These are phyloP conservation scores for Akanthomyces lecanii DNA, from an alignment of 2,329 filamentous ascomycete species.

Conservation along the genomic window DNA sequence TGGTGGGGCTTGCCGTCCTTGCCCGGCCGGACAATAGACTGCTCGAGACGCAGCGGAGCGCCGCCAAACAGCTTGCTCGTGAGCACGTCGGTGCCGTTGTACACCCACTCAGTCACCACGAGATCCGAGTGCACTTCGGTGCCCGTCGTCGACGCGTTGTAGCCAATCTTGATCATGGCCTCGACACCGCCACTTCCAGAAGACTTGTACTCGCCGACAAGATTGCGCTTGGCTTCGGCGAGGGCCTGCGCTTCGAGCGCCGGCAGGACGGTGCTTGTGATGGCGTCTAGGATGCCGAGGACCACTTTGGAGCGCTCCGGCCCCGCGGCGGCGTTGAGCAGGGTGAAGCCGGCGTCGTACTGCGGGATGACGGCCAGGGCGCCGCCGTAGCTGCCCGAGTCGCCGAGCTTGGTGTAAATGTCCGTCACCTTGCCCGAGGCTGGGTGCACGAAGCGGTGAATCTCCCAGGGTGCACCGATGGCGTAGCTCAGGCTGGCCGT, in stretches of 20 bases:
- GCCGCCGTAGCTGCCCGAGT: constrained; percentile 28
- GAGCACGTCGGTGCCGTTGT: constrained; percentile 20
- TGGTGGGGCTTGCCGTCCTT: not conserved
- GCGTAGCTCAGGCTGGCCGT: constrained; percentile 36
- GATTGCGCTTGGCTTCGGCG: constrained; percentile 16
- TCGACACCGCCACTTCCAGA: constrained; percentile 3
- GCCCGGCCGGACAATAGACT: not conserved
- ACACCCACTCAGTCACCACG: constrained; percentile 16
- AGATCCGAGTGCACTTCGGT: constrained; percentile 14
- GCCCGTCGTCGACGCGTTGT: constrained; percentile 14
- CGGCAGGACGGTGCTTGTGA: constrained; percentile 16
- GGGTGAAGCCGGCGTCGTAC: constrained; percentile 37
- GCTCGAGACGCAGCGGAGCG: not conserved
- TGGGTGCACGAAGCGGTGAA: constrained; percentile 31
- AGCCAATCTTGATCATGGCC: constrained; percentile 17
- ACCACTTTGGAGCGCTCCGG: not conserved
- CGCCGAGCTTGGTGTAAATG: constrained; percentile 20
- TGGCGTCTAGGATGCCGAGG: constrained; percentile 14
- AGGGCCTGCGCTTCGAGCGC: constrained; percentile 17
- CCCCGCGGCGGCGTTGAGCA: constrained; percentile 31
- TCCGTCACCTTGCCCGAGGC: constrained; percentile 39
- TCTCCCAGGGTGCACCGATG: constrained; percentile 38
- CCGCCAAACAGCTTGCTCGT: not conserved
- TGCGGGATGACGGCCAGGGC: constrained; percentile 39
- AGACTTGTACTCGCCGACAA: constrained; percentile 18